Conservation (phyloP, 176 grass and related monocot genomes). For the Otatea glauca region DNA sequence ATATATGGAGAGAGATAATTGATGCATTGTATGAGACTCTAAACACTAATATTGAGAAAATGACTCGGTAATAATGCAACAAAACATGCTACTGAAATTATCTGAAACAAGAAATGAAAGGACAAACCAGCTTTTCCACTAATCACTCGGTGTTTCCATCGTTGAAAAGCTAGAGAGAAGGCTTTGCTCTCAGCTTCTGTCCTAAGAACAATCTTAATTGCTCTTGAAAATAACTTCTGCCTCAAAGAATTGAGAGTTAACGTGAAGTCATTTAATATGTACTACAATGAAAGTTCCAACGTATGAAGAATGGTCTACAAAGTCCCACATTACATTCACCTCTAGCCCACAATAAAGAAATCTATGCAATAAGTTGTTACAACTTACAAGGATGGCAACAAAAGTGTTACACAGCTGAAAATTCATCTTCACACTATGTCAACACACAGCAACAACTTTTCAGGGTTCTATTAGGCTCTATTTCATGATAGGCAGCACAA, state of each 20-base stretch:
- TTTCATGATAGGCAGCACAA: background rate
- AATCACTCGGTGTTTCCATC: constrained; percentile 75
- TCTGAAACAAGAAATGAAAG: constrained; percentile 56
- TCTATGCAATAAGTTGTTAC: background rate
- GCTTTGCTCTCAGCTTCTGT: constrained; percentile 87
- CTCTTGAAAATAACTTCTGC: constrained; percentile 91
- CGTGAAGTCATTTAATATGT: constrained; percentile 46
- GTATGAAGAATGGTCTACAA: constrained; percentile 28
- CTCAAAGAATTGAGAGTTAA: constrained; percentile 53
- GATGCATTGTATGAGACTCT: background rate
- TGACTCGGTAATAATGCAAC: constrained; percentile 25
- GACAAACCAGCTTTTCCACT: constrained; percentile 72
- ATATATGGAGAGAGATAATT: constrained; percentile 6
- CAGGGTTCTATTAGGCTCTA: constrained; percentile 10
- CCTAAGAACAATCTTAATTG: constrained; percentile 86
- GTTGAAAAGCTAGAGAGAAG: constrained; percentile 78
- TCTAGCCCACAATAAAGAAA: constrained; percentile 2
- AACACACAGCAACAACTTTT: background rate
- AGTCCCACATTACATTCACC: constrained; percentile 14
- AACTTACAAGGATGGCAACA: background rate
- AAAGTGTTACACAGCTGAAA: background rate
- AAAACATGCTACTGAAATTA: constrained; percentile 40
- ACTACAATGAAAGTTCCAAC: constrained; percentile 33
- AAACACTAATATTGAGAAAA: constrained; percentile 14
- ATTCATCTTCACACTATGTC: background rate